Evolutionary conservation across 1,284 basidiomycete species (phyloP).

Genomic region (Heterobasidion parviporum): DNA sequence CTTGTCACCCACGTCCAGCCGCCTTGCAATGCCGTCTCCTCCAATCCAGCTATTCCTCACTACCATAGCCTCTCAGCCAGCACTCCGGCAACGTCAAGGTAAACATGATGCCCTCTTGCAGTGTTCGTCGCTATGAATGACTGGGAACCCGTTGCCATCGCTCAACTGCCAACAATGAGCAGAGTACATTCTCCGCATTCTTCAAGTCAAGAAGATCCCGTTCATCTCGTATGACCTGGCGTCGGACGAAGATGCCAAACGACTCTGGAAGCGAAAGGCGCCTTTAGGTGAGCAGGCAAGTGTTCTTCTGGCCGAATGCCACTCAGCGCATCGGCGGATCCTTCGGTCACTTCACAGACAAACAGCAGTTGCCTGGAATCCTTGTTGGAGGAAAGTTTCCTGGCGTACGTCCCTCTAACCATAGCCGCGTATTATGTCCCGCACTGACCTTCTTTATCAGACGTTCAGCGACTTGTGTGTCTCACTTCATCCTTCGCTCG

Average conservation of each 20-base stretch:
- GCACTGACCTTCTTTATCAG: conserved; percentile 20
- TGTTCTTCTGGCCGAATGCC: background rate
- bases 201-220: conserved; percentile 76
- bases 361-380: conserved; percentile 74
- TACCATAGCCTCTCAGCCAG: conserved; percentile 75
- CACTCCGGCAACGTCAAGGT: conserved; percentile 61
- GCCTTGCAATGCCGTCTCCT: conserved; percentile 54
- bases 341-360: conserved; percentile 34
- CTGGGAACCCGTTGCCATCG: background rate
- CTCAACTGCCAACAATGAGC: background rate
- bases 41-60: conserved; percentile 76
- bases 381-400: conserved; percentile 63
- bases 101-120: background rate
- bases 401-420: conserved; percentile 31
- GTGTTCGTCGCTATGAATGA: background rate
- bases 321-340: background rate
- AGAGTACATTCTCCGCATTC: conserved; percentile 69
- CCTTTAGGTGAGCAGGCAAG: conserved; percentile 41
- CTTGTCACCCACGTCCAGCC: background rate
- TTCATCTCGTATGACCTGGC: conserved; percentile 77
- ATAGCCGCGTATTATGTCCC: background rate
- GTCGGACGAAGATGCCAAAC: conserved; percentile 72
- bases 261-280: conserved; percentile 70
- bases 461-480: conserved; percentile 51
- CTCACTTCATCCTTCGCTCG: background rate